Evolutionary conservation across 1,284 basidiomycete species (phyloP).

Genomic region (Malassezia brasiliensis): DNA sequence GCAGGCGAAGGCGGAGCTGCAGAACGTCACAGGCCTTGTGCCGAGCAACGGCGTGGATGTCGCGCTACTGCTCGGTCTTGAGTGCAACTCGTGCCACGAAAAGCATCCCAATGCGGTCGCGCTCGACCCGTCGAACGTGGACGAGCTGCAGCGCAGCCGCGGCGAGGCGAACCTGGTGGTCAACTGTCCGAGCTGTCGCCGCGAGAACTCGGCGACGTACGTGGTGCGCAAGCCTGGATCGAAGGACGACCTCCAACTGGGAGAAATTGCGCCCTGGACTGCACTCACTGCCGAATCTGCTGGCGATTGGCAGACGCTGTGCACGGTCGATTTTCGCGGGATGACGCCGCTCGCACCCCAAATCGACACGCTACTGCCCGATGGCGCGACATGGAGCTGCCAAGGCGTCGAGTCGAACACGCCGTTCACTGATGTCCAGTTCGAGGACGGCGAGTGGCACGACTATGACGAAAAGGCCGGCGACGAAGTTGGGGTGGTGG

Average conservation of each 20-base stretch:
- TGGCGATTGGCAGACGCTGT: slow-evolving; percentile 32
- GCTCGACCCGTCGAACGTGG: slow-evolving; percentile 25
- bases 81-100: slow-evolving; percentile 45
- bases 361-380: slow-evolving; percentile 10
- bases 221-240: slow-evolving; percentile 7
- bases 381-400: slow-evolving; percentile 35
- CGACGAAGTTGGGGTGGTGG: slow-evolving; percentile 35
- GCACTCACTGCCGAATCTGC: slow-evolving; percentile 19
- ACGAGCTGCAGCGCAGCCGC: slow-evolving; percentile 35
- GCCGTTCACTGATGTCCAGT: slow-evolving; percentile 31
- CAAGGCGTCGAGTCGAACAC: slow-evolving; percentile 27
- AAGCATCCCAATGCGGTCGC: slow-evolving; percentile 35
- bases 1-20: slow-evolving; percentile 37
- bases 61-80: slow-evolving; percentile 29
- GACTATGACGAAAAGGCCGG: slow-evolving; percentile 47
- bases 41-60: slow-evolving; percentile 33
- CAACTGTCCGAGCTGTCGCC: slow-evolving; percentile 22
- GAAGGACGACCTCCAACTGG: slow-evolving; percentile 8
- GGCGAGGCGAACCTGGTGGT: slow-evolving; percentile 40
- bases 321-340: slow-evolving; percentile 40
- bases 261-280: slow-evolving; percentile 30
- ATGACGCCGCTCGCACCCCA: slow-evolving; percentile 24
- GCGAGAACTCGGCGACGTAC: slow-evolving; percentile 14
- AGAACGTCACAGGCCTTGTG: slow-evolving; percentile 29
- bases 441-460: slow-evolving; percentile 47